Conservation (phyloP, 1,284 basidiomycete species). For the Kwoniella shivajii region DNA sequence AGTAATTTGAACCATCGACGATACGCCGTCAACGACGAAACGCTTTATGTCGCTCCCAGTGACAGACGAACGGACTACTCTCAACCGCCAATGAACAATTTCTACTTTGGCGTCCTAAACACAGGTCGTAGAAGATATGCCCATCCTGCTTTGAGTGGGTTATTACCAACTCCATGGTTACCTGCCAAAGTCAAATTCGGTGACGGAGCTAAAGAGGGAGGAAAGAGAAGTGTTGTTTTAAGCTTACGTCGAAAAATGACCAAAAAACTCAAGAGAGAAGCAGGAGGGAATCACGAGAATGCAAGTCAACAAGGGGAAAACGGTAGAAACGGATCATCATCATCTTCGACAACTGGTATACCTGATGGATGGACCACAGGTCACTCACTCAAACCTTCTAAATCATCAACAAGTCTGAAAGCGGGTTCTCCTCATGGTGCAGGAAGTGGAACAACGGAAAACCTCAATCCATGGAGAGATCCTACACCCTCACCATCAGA, state of each 20-base stretch:
- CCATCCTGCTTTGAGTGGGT: constrained; percentile 84
- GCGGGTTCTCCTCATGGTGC: neutral
- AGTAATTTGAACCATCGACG: constrained; percentile 79
- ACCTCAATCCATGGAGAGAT: constrained; percentile 48
- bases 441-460: constrained; percentile 12
- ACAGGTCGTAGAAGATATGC: constrained; percentile 72
- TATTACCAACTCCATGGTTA: constrained; percentile 86
- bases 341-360: constrained; percentile 4
- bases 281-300: constrained; percentile 1
- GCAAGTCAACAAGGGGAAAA: neutral
- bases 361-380: constrained; percentile 37
- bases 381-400: neutral
- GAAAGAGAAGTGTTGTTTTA: constrained; percentile 38
- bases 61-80: constrained; percentile 90
- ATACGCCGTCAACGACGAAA: constrained; percentile 91
- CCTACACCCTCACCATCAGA: constrained; percentile 20
- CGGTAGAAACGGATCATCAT: neutral
- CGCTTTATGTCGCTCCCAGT: constrained; percentile 87
- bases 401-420: neutral
- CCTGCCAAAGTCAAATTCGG: constrained; percentile 71
- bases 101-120: constrained; percentile 86
- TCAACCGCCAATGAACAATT: constrained; percentile 91
- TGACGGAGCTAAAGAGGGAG: constrained; percentile 55
- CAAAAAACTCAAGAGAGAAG: constrained; percentile 50
- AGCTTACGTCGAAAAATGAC: constrained; percentile 46